Base-by-base conservation (phyloP, 2,329 filamentous ascomycete genomes). In the Grosmannia penicillata region DNA sequence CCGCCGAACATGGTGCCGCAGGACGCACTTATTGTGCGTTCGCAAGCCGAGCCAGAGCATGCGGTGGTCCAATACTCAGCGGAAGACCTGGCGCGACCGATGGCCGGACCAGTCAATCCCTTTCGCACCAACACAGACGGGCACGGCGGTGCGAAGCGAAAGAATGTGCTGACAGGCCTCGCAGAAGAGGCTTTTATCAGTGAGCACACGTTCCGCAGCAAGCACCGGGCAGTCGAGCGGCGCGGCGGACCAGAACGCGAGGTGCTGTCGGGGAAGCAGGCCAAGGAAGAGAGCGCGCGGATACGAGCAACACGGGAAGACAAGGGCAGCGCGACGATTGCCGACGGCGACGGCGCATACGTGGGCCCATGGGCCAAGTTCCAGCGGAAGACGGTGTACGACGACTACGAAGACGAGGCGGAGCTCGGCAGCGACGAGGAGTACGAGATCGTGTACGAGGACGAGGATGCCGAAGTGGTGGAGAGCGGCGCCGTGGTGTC, bases 361-460 rank as follows among this genome's bases (percentile, higher is more conserved):
- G 72, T 93, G 27, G 93, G 93, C 0, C 93, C 91, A 0, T 98
- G 93, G 93, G 93, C 91, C 8, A 78, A 71, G 54, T 94, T 93
- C 53, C 70, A 69, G 49, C 68, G 76, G 45, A 66, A 77, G 27
- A 14, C 33, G 36, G 76, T 87, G 46, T 80, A 82, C 49, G 72
- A 82, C 42, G 83, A 82, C 45, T 75, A 72, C 35, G 74, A 84
- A 56, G 81, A 86, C 53, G 83, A 89, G 51, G 83, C 81, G 48
- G 77, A 84, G 44, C 33, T 29, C 10, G 43, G 17, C 19, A 72
- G 78, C 37, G 75, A 84, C 30, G 78, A 83, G 49, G 79, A 89
- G 53, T 82, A 87, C 45, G 79, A 78, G 22, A 83, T 91, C 52
- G 82, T 81, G 48, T 77, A 85, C 43, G 73, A 78, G 38, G 75